Base-by-base conservation (phyloP, 1,139 yeast species). In the Taiozyma sp. region DNA sequence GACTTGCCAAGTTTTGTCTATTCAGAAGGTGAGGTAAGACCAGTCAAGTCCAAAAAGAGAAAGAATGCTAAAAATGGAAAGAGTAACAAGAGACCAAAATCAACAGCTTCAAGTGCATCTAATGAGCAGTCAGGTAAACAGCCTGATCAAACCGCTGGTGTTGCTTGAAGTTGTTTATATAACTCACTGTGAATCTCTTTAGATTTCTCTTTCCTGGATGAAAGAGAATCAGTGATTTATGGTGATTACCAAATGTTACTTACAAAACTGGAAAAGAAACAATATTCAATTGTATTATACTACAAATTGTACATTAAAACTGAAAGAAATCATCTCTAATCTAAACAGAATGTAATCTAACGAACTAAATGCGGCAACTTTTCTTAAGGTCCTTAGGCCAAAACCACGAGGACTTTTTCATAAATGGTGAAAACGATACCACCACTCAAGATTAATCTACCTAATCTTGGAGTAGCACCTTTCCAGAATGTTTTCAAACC, bases 401-500 rank as follows among this genome's bases (percentile, higher is more conserved):
- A 65, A 16, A 87, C 57, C 29, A 77, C 80, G 69, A 91, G 74
- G 74, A 91, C 86, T 71, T 89, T 88, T 67, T 91, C 98, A 68
- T 91, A 91, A 52, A 91, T 87, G 35, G 97, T 91, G 69, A 91
- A 91, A 16, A 91, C 97, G 58, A 91, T 91, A 59, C 98, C 98
- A 52, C 98, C 98, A 71, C 96, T 86, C 64, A 93, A 76, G 44
- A 91, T 83, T 64, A 93, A 77, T 61, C 99, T 79, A 3, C 98
- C 99, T 57, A 93, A 74, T 65, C 99, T 77, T 47, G 99, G 99
- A 2, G 98, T 91, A 42, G 98, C 97, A 53, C 99, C 99, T 70
- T 88, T 88, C 99, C 99, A 93, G 72, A 90, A 89, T 5, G 97
- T 87, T 62, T 81, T 72, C 56, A 90, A 69, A n/a, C 99, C 98